Base-by-base conservation (phyloP, 2,329 filamentous ascomycete species). In the Alternaria angustiovoidea region DNA sequence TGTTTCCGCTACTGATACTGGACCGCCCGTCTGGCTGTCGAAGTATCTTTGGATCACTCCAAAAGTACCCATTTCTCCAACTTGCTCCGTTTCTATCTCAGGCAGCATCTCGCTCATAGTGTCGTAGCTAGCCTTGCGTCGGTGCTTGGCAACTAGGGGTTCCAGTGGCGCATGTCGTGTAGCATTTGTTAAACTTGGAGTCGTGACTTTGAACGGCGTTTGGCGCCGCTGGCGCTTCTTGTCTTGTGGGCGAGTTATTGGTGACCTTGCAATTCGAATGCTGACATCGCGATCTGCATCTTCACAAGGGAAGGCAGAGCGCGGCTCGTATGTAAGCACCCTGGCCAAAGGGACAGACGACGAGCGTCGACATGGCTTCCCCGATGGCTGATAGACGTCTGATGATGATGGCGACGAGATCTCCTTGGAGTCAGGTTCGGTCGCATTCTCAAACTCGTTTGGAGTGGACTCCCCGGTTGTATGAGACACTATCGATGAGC, bases 11-110 rank as follows among this genome's bases (percentile, higher is more conserved):
- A 62, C 51, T 7, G 62, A 55, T 5, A 63, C 65, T 36, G 60
- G 57, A 34, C 58, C 64, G 7, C 65, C 61, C 12, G 55, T 61
- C 43, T 73, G 72, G 48, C 65, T 70, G 30, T 74, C 67, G 46
- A 72, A 74, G 41, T 75, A 75, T 51, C 71, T 68, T 43, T 76
- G 70, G 26, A 75, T 71, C 8, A 74, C 67, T 22, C 71, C 59
- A 52, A 72, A 71, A 5, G 69, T 70, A n/a, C 69, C 69, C 38
- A 68, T 58, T 18, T 71, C 69, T 8, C 59, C 67, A 8, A 65
- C 58, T 22, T 65, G 57, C 16, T 68, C 64, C 22, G 70, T 69
- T 26, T 75, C 69, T 20, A 68, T 64, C 44, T 73, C 65, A 11
- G 69, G 66, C 18, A 69, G 59, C 24, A 65, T 46, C n/a, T 69